Percentiles rank a stretch among this genome's conserved stretches.
phyloP scores from a whole-genome alignment of 129 eudicot genomes.

The Flaveria linearis region DNA sequence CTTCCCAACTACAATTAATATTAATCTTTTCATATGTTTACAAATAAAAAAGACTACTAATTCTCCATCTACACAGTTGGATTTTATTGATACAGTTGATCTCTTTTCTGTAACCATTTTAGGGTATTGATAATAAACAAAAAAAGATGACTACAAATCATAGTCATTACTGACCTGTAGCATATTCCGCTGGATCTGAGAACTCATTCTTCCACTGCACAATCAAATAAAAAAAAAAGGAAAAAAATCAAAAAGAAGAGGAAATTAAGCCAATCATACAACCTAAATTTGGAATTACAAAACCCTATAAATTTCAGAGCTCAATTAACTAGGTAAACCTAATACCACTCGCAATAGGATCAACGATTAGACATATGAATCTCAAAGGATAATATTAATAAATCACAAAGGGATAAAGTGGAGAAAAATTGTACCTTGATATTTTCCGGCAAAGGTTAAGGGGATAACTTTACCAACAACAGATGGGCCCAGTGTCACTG shows the following conservation, averaged over 20 bases:
- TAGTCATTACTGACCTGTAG: slow-evolving; percentile 23
- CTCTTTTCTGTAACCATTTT: neutral
- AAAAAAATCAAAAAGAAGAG: neutral
- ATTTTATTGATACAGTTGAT: neutral
- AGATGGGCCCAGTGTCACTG: slow-evolving; percentile 30
- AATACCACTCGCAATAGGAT: slow-evolving; percentile 2
- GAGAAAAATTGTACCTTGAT: slow-evolving; percentile 10
- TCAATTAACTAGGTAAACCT: slow-evolving; percentile 9
- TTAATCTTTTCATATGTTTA: slow-evolving; percentile 7
- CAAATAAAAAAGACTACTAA: neutral
- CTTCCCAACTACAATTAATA: slow-evolving; percentile 1
- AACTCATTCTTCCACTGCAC: slow-evolving; percentile 35
- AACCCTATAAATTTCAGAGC: slow-evolving; percentile 8
- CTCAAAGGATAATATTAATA: neutral
- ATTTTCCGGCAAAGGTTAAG: slow-evolving; percentile 17
- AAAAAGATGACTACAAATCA: neutral
- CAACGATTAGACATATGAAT: slow-evolving; percentile 5
- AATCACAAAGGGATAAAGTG: neutral
- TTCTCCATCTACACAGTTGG: slow-evolving; percentile 2
- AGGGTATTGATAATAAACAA: neutral
- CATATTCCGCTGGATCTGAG: slow-evolving; percentile 32
- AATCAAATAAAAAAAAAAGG: neutral
- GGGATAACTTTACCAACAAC: neutral
- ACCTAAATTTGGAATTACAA: slow-evolving; percentile 4
- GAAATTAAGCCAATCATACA: slow-evolving; percentile 1